Conservation (phyloP, 306 rosid species). For the Benincasa hispida region DNA sequence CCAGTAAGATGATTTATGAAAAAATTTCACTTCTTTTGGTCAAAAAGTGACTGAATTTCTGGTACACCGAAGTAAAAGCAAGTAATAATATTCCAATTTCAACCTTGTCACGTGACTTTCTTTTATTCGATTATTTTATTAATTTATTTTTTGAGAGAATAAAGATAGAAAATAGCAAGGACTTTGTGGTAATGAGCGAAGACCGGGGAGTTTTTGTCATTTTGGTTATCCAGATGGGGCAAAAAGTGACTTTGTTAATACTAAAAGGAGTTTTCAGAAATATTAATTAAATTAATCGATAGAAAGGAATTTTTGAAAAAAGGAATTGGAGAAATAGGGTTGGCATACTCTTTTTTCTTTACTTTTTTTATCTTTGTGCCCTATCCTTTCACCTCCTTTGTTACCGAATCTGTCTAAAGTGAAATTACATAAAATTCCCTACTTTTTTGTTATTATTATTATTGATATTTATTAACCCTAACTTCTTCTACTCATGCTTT, state of each 20-base stretch:
- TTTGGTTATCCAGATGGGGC: not conserved
- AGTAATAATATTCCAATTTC: not conserved
- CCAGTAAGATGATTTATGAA: not conserved
- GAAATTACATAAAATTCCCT: slow-evolving; percentile 2
- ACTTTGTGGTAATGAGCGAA: not conserved
- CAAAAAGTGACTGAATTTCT: not conserved
- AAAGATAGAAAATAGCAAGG: not conserved
- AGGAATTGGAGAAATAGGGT: not conserved
- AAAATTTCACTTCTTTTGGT: not conserved
- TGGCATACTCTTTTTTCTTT: not conserved
- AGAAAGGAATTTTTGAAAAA: not conserved
- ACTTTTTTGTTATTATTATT: not conserved
- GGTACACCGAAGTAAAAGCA: not conserved
- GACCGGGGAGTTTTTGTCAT: not conserved
- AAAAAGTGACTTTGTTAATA: not conserved
- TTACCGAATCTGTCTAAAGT: not conserved
- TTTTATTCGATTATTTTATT: not conserved
- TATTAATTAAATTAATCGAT: not conserved
- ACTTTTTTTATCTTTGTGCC: not conserved
- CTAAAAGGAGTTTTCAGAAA: not conserved
- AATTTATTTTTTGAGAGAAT: not conserved
- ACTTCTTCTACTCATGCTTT: not conserved
- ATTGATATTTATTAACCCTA: not conserved
- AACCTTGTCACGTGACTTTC: not conserved
- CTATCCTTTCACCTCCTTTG: slow-evolving; percentile 1